These are phyloP conservation scores for Penicillium steckii DNA, from an alignment of 495 filamentous ascomycete genomes.

Conservation along the genomic window DNA sequence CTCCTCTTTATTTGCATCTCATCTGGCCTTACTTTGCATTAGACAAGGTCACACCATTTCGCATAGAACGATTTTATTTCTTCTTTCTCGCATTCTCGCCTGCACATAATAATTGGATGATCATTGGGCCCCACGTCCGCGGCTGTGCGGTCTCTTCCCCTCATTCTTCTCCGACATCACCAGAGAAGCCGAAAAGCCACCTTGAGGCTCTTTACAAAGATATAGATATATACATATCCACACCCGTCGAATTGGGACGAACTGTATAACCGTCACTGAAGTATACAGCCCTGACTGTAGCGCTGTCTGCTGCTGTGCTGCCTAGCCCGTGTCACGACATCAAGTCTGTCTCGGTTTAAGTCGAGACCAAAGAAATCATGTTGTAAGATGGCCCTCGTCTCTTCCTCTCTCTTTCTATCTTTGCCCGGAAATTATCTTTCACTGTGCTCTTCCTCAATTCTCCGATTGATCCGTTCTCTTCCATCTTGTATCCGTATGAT, in stretches of 20 bases:
- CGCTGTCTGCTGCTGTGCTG: not conserved
- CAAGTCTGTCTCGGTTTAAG: constrained; percentile 8
- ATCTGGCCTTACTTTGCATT: not conserved
- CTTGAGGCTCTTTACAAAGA: not conserved
- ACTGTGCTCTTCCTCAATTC: not conserved
- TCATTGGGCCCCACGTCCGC: not conserved
- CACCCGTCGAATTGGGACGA: not conserved
- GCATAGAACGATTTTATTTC: not conserved
- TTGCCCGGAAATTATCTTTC: too few species aligned
- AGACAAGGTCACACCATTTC: not conserved
- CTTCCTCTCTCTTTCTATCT: not conserved
- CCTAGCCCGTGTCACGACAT: constrained; percentile 9
- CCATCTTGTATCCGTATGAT: not conserved
- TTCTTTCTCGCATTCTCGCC: not conserved
- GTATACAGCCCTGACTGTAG: not conserved
- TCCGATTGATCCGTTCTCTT: not conserved
- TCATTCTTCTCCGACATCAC: not conserved
- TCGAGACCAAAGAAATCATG: constrained; percentile 26
- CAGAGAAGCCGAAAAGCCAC: not conserved
- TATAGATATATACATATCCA: not conserved
- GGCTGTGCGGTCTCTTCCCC: not conserved
- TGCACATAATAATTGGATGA: not conserved
- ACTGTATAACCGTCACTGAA: not conserved
- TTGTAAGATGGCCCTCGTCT: constrained; percentile 33
- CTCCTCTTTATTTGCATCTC: not conserved